Conservation (phyloP, 441 rosid genomes). For the Populus hybrid region DNA sequence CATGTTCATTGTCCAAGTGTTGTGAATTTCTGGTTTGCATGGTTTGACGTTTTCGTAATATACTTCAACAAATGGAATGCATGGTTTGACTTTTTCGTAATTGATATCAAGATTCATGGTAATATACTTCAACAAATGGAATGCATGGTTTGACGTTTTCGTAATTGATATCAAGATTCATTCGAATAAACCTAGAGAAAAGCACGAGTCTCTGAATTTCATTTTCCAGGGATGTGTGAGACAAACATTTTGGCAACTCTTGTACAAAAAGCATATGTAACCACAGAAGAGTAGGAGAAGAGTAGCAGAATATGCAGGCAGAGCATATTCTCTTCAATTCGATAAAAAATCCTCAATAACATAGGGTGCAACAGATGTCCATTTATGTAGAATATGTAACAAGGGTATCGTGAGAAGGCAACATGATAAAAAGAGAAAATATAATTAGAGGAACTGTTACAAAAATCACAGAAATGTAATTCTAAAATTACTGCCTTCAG, state of each 20-base stretch:
- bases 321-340: conserved; percentile 14
- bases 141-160: too few relatives aligned
- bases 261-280: background rate
- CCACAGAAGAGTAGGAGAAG: background rate
- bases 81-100: too few relatives aligned
- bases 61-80: too few relatives aligned
- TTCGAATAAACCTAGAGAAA: too few relatives aligned
- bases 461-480: conserved; percentile 12
- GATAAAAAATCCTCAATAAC: conserved; percentile 16
- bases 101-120: too few relatives aligned
- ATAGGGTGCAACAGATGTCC: background rate
- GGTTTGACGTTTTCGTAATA: too few relatives aligned
- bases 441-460: background rate
- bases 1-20: background rate
- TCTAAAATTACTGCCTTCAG: conserved; percentile 26
- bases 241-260: background rate
- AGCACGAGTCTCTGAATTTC: too few relatives aligned
- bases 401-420: conserved; percentile 1
- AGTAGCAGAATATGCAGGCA: conserved; percentile 8
- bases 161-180: too few relatives aligned
- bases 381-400: conserved; percentile 4
- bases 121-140: too few relatives aligned
- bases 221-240: too few relatives aligned
- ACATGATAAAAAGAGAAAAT: conserved; percentile 3
- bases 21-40: too few relatives aligned